Conservation (phyloP, 768 basidiomycete genomes). For the Infundibulicybe gibba region DNA sequence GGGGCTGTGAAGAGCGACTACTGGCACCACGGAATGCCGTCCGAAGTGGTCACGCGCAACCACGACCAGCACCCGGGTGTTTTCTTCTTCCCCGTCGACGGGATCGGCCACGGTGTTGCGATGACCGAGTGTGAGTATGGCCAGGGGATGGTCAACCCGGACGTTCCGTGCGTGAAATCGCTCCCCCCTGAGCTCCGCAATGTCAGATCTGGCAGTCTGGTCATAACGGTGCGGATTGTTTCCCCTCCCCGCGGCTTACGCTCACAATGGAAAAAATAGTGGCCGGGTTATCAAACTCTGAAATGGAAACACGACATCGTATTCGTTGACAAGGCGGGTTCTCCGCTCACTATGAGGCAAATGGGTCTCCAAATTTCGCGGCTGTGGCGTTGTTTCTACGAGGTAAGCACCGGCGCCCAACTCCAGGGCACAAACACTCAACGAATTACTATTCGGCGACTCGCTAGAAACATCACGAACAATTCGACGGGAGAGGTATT, state of each 20-base stretch:
- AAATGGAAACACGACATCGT: slow-evolving; percentile 7
- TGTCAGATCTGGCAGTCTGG: not conserved
- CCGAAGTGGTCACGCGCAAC: slow-evolving; percentile 7
- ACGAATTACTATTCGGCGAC: too few species aligned
- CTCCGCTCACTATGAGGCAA: slow-evolving; percentile 4
- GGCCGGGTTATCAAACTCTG: slow-evolving; percentile 11
- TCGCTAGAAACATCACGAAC: slow-evolving; percentile 2
- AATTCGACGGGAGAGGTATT: slow-evolving; percentile 4
- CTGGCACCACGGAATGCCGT: slow-evolving; percentile 8
- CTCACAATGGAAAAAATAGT: slow-evolving; percentile 1
- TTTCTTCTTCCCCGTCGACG: slow-evolving; percentile 6
- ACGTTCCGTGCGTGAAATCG: slow-evolving; percentile 1
- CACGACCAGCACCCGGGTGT: slow-evolving; percentile 5
- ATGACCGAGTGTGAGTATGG: slow-evolving; percentile 11
- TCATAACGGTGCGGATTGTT: slow-evolving; percentile 4
- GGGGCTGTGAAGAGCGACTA: slow-evolving; percentile 9
- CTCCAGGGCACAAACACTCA: too few species aligned
- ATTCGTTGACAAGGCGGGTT: slow-evolving; percentile 5
- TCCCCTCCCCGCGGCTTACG: not conserved
- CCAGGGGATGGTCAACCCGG: slow-evolving; percentile 4
- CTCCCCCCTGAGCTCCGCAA: slow-evolving; percentile 5
- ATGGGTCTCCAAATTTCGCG: slow-evolving; percentile 10
- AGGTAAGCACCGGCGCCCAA: slow-evolving; percentile 1
- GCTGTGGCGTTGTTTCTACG: slow-evolving; percentile 10
- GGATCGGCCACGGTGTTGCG: slow-evolving; percentile 9